phyloP scores from a whole-genome alignment of 148 eudicot species.

The Rhododendron henanense region DNA sequence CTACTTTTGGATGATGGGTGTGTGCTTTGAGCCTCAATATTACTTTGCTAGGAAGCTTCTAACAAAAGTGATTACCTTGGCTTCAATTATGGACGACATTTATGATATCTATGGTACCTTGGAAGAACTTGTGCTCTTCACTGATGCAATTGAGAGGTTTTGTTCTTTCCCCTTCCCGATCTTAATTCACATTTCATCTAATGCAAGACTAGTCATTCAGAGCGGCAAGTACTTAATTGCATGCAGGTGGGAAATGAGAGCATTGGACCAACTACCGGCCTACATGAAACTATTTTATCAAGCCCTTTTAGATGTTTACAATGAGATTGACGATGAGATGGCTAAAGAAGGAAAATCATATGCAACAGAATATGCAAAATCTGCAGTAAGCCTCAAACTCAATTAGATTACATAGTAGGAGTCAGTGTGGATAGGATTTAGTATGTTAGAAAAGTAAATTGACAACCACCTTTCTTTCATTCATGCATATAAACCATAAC shows the following conservation, averaged over 20 bases:
- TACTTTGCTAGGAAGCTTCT: constrained; percentile 11
- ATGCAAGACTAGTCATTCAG: background rate
- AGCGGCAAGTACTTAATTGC: background rate
- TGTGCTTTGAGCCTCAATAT: constrained; percentile 33
- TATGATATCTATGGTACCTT: constrained; percentile 33
- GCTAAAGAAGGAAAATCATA: constrained; percentile 24
- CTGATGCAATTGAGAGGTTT: constrained; percentile 43
- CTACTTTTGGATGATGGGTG: constrained; percentile 11
- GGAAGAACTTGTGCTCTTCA: constrained; percentile 32
- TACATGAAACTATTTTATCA: constrained; percentile 30
- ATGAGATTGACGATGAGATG: constrained; percentile 35
- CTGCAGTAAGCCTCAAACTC: constrained; percentile 19
- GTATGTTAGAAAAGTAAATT: background rate
- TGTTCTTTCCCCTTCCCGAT: background rate
- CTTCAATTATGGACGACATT: constrained; percentile 32
- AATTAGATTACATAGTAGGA: background rate
- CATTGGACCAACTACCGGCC: constrained; percentile 33
- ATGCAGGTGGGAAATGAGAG: constrained; percentile 40
- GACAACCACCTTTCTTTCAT: no score
- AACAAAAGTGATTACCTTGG: constrained; percentile 14
- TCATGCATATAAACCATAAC: no score
- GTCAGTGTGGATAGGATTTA: background rate
- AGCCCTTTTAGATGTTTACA: constrained; percentile 27
- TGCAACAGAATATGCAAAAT: constrained; percentile 19
- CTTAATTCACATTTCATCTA: background rate